Conservation (phyloP, 495 filamentous ascomycete genomes). For the Daldinia caldariorum region DNA sequence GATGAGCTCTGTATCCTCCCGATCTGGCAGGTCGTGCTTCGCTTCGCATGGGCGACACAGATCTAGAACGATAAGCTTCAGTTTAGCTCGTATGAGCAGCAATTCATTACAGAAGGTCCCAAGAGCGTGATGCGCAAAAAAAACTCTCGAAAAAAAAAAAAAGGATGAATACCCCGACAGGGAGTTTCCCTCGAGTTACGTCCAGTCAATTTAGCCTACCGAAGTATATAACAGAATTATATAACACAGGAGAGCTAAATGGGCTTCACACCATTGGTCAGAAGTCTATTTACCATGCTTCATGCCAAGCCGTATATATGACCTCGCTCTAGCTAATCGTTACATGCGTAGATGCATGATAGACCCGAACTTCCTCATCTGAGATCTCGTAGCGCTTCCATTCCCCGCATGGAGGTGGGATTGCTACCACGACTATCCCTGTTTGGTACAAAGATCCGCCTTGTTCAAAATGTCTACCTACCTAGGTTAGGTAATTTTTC, state of each 20-base stretch:
- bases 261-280: constrained; percentile 15
- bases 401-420: constrained; percentile 20
- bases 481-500: no score
- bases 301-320: constrained; percentile 24
- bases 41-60: constrained; percentile 5
- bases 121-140: constrained; percentile 13
- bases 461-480: background rate
- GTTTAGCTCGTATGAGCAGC: constrained; percentile 31
- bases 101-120: constrained; percentile 35
- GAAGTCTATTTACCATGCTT: constrained; percentile 15
- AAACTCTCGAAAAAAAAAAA: background rate
- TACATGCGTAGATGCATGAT: constrained; percentile 10
- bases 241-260: constrained; percentile 25
- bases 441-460: constrained; percentile 17
- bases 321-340: constrained; percentile 9
- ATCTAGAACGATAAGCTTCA: constrained; percentile 41
- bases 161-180: constrained; percentile 13
- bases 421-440: constrained; percentile 21
- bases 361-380: constrained; percentile 30
- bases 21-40: constrained; percentile 37
- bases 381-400: constrained; percentile 21
- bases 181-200: constrained; percentile 15
- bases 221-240: constrained; percentile 14
- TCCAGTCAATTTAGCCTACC: constrained; percentile 44
- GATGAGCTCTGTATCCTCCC: constrained; percentile 38